Conservation (phyloP, 2,329 filamentous ascomycete species). For the Huntiella bhutanensis region DNA sequence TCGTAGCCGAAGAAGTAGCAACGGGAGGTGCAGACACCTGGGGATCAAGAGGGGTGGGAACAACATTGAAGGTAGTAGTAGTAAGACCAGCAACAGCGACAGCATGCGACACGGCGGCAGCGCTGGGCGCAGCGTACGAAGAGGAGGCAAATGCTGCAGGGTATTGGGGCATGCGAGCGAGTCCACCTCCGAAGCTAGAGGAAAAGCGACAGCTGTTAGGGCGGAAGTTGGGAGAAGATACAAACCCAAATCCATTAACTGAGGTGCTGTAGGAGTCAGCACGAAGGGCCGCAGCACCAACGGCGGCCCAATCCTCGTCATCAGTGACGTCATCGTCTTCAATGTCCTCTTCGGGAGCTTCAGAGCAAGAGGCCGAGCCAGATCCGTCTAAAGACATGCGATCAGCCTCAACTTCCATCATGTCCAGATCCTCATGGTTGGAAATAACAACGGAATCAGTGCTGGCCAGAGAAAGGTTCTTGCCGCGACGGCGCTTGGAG, state of each 20-base stretch:
- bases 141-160: constrained; percentile 12
- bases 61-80: no score
- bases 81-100: no score
- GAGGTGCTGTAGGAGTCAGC: constrained; percentile 43
- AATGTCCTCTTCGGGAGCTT: constrained; percentile 49
- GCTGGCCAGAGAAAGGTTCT: constrained; percentile 41
- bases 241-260: constrained; percentile 19
- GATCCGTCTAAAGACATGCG: constrained; percentile 76
- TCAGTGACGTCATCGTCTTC: constrained; percentile 69
- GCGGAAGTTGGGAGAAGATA: constrained; percentile 30
- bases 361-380: constrained; percentile 55
- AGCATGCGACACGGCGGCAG: constrained; percentile 1
- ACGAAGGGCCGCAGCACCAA: constrained; percentile 70
- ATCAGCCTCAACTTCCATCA: constrained; percentile 74
- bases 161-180: constrained; percentile 31
- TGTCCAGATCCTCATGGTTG: constrained; percentile 47
- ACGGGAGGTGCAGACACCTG: no score
- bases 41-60: no score
- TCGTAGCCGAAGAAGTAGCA: no score
- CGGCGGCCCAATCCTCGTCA: constrained; percentile 86
- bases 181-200: constrained; percentile 23
- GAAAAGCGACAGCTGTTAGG: constrained; percentile 30
- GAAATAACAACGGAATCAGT: constrained; percentile 55
- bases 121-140: neutral
- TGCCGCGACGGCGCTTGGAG: constrained; percentile 19